A percentile compares a stretch with the other conserved stretches of the same genome.
Evolutionary conservation across 768 basidiomycete genomes (phyloP).

Genomic region (Rubroboletus satanas): DNA sequence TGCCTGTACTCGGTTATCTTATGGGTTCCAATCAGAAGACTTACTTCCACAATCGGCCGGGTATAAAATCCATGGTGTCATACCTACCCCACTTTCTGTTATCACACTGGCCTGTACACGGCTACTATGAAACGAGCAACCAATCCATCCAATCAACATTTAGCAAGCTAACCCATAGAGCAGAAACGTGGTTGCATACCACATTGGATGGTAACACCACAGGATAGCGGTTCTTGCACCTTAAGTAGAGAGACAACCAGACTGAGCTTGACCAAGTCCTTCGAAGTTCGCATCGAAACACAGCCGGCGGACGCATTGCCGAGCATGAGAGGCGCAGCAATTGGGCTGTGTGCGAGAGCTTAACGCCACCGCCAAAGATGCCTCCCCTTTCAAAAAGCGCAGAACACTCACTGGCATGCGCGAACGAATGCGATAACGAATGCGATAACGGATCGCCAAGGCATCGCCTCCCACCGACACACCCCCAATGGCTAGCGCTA

Average conservation of each 20-base stretch:
- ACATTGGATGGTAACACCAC: background rate
- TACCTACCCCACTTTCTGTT: background rate
- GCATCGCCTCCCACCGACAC: background rate
- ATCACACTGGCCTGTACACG: background rate
- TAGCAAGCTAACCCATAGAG: background rate
- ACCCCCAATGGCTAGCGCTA: background rate
- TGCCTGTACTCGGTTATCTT: background rate
- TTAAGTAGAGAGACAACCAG: background rate
- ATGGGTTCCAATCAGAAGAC: constrained; percentile 7
- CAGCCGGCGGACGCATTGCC: background rate
- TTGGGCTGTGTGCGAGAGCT: constrained; percentile 3
- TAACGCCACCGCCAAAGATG: background rate
- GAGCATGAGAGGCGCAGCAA: constrained; percentile 2
- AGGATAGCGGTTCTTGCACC: background rate
- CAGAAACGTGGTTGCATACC: background rate
- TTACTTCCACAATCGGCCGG: too few relatives aligned
- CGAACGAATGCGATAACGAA: background rate
- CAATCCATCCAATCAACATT: background rate
- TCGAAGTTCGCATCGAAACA: background rate
- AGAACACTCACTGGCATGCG: background rate
- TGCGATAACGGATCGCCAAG: background rate
- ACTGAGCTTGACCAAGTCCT: background rate
- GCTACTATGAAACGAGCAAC: too few relatives aligned
- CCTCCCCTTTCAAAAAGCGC: background rate
- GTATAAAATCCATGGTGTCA: too few relatives aligned